Evolutionary conservation across 306 rosid species (phyloP).

Genomic region (Dalbergia oliveri): DNA sequence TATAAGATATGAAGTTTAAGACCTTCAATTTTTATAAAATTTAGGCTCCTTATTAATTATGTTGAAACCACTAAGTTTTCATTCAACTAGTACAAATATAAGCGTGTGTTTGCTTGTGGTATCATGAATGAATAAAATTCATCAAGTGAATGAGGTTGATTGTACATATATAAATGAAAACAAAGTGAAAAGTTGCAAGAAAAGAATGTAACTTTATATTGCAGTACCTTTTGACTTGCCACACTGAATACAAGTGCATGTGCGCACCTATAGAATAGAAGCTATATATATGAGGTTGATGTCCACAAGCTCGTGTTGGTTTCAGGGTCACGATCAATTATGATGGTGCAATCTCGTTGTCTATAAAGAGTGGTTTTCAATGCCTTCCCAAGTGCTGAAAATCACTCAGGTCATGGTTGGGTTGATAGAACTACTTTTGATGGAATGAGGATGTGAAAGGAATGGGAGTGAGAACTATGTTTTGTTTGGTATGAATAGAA

Average conservation of each 20-base stretch:
- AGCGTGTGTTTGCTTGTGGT: neutral
- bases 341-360: constrained; percentile 42
- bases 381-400: constrained; percentile 19
- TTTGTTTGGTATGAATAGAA: neutral
- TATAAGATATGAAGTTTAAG: constrained; percentile 6
- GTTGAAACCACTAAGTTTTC: neutral
- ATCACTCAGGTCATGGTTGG: neutral
- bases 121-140: neutral
- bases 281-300: constrained; percentile 32
- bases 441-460: neutral
- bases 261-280: constrained; percentile 35
- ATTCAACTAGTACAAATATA: neutral
- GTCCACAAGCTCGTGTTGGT: constrained; percentile 41
- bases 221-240: constrained; percentile 30
- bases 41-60: neutral
- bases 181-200: neutral
- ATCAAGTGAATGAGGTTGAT: neutral
- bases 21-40: neutral
- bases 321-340: constrained; percentile 47
- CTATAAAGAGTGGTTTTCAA: constrained; percentile 36
- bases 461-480: neutral
- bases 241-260: constrained; percentile 39
- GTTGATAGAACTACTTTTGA: neutral
- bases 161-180: neutral
- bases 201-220: constrained; percentile 39